Percentiles rank a stretch among this genome's conserved stretches.
phyloP scores from a whole-genome alignment of 2,329 filamentous ascomycete genomes.

The Daldinia eschscholtzii region DNA sequence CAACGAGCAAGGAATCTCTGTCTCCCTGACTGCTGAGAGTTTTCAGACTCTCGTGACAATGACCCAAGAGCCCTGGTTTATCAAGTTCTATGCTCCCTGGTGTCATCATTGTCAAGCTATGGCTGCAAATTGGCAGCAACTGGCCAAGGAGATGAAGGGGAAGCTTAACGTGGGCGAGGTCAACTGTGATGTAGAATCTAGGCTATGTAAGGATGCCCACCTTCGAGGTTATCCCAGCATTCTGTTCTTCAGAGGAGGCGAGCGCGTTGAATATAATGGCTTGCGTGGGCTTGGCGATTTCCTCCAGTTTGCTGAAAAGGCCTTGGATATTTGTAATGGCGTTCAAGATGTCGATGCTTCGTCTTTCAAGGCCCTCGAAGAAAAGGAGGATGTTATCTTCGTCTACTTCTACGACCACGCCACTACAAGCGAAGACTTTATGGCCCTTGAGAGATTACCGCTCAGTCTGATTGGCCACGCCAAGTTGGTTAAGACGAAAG shows the following conservation, averaged over 20 bases:
- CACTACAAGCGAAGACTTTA: conserved; percentile 91
- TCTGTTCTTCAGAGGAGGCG: conserved; percentile 90
- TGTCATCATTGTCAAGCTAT: conserved; percentile 95
- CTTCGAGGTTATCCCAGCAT: conserved; percentile 88
- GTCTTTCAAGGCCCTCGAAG: conserved; percentile 83
- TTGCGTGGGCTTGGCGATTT: conserved; percentile 93
- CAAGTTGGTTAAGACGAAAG: conserved; percentile 91
- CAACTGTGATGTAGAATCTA: conserved; percentile 87
- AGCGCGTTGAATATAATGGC: conserved; percentile 92
- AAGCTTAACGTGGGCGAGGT: conserved; percentile 94
- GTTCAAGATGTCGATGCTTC: conserved; percentile 84
- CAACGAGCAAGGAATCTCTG: conserved; percentile 81
- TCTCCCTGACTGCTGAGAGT: conserved; percentile 82
- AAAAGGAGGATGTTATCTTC: conserved; percentile 96
- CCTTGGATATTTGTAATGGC: conserved; percentile 80
- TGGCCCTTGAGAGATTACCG: conserved; percentile 85
- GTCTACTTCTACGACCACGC: conserved; percentile 98
- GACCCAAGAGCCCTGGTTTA: conserved; percentile 93
- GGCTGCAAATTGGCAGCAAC: conserved; percentile 88
- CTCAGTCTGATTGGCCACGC: conserved; percentile 91
- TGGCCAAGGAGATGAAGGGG: conserved; percentile 91
- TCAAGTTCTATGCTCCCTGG: conserved; percentile 99
- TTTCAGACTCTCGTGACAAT: conserved; percentile 89
- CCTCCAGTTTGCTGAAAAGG: conserved; percentile 86
- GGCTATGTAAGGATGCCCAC: conserved; percentile 91